These are phyloP conservation scores for Aureobasidium zeae DNA, from an alignment of 2,329 filamentous ascomycete species.

Conservation along the genomic window DNA sequence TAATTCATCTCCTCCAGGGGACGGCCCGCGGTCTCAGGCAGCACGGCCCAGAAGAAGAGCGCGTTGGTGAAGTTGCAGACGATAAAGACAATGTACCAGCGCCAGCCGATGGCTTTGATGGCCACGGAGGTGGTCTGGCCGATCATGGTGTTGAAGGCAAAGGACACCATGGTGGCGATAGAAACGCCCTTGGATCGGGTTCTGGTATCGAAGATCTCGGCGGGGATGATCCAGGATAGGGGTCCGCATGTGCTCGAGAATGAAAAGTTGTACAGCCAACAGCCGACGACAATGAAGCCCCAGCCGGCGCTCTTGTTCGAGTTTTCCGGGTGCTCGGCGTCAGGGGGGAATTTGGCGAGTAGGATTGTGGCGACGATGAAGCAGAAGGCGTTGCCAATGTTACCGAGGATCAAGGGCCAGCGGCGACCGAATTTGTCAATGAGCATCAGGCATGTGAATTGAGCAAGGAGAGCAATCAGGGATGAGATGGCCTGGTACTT, in stretches of 20 bases:
- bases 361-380: constrained; percentile 59
- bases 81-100: constrained; percentile 55
- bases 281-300: constrained; percentile 66
- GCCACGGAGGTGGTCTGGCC: constrained; percentile 58
- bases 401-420: constrained; percentile 62
- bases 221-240: constrained; percentile 48
- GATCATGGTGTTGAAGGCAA: constrained; percentile 70
- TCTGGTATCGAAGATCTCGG: constrained; percentile 69
- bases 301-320: constrained; percentile 49
- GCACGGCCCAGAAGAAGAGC: constrained; percentile 56
- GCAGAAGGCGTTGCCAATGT: constrained; percentile 59
- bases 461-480: constrained; percentile 59
- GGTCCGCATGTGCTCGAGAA: constrained; percentile 65
- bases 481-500: constrained; percentile 69
- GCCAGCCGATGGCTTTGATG: constrained; percentile 46
- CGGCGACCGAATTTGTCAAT: constrained; percentile 64
- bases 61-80: constrained; percentile 62
- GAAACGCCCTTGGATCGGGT: constrained; percentile 67
- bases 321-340: constrained; percentile 29
- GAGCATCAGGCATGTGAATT: constrained; percentile 57
- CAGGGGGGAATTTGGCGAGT: constrained; percentile 53
- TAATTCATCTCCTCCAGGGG: constrained; percentile 50
- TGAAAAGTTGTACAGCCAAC: constrained; percentile 73
- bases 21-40: constrained; percentile 56
- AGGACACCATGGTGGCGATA: constrained; percentile 59